Base-by-base conservation (phyloP, 2,329 filamentous ascomycete genomes). In the Aspergillus fischeri region DNA sequence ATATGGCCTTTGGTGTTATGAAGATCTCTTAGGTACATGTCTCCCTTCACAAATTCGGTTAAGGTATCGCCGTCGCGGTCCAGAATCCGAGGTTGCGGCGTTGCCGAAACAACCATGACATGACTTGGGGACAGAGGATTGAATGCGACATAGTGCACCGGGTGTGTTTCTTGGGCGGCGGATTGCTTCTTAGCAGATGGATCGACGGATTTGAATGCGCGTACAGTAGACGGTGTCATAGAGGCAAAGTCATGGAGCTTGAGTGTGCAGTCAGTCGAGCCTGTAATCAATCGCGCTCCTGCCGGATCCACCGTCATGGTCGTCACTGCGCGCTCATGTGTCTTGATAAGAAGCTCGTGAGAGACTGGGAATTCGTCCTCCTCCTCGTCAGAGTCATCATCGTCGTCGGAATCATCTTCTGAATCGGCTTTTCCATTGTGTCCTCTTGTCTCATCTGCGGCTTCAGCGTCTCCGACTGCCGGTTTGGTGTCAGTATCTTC, bases 11-110 rank as follows among this genome's bases (percentile, higher is more conserved):
- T 97, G 4, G 94, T 99, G 72, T 97, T 92, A 75, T 97, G 86
- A 89, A 97, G 95, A 73, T 99, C 94, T 54, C 93, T 85, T 63
- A 99, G 78, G 68, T 99, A 99, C 92, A 97, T 97, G 72, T 99
- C 94, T 49, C 94, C 94, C 76, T 99, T 99, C 65, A 92, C 88
- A 63, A 96, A 97, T 69, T 97, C 92, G 1, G 88, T 88, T 51
- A 95, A 67, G 7, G 89, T 82, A 48, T 95, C 91, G 42, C 94
- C 94, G 77, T 99, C 93, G 67, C 94, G 86, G 66, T 86, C 90
- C 72, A 97, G 82, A 25, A 99, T 86, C 73, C 92, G 92, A 11
- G 93, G 91, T 73, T 97, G 93, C 1, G 93, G 88, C 44, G 93
- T 90, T 6, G 93, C 92, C 7, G 92, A 89, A 48, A 97, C 81